Conservation (phyloP, 2,329 filamentous ascomycete genomes). For the Phialophora verrucosa region DNA sequence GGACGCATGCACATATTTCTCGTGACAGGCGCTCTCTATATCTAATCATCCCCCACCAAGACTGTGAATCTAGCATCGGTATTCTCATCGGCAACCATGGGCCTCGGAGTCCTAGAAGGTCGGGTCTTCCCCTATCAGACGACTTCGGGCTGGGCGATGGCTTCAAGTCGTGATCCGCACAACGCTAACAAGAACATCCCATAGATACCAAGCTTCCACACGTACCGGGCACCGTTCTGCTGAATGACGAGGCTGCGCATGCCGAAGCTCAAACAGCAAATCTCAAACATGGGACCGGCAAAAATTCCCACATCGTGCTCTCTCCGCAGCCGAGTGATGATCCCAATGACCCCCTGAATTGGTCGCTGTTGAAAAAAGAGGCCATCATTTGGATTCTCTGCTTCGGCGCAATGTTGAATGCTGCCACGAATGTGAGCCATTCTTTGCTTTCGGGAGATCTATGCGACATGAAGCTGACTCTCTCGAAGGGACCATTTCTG, state of each 20-base stretch:
- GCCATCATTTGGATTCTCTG: conserved; percentile 21
- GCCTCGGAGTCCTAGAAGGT: conserved; percentile 20
- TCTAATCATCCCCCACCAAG: background rate
- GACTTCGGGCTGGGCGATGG: background rate
- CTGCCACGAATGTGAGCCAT: conserved; percentile 22
- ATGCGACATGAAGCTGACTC: background rate
- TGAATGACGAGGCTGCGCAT: conserved; percentile 20
- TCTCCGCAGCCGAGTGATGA: conserved; percentile 32
- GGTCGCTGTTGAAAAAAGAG: conserved; percentile 23
- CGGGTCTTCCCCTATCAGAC: background rate
- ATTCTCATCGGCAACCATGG: conserved; percentile 4
- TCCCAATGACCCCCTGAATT: conserved; percentile 27
- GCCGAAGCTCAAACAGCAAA: conserved; percentile 12
- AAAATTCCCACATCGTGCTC: conserved; percentile 35
- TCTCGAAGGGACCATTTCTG: conserved; percentile 14
- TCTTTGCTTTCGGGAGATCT: background rate
- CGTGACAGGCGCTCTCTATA: background rate
- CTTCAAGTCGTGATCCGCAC: background rate
- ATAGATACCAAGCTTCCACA: conserved; percentile 21
- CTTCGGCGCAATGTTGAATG: conserved; percentile 19
- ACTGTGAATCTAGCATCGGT: background rate
- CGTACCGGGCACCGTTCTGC: conserved; percentile 26
- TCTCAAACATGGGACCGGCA: conserved; percentile 32
- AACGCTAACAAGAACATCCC: background rate
- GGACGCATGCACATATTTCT: background rate